Evolutionary conservation across 192 early-diverging fungal genomes (phyloP).

Genomic region (Backusella luteola): DNA sequence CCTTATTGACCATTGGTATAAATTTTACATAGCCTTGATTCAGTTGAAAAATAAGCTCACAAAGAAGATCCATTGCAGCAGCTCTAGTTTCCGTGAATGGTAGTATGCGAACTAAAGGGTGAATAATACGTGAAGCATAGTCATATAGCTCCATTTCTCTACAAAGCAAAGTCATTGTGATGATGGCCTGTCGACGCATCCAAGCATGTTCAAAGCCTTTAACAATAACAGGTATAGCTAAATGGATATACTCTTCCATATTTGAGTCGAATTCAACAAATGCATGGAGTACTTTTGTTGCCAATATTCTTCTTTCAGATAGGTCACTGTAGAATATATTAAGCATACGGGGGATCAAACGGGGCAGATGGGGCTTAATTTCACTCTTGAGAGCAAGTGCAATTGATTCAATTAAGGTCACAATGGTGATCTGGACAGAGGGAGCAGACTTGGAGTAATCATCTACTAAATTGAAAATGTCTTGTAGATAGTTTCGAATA

Average conservation of each 20-base stretch:
- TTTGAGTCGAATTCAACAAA: constrained; percentile 80
- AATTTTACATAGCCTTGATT: constrained; percentile 86
- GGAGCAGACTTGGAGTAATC: constrained; percentile 68
- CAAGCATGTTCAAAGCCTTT: constrained; percentile 70
- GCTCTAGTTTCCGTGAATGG: constrained; percentile 56
- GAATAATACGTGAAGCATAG: constrained; percentile 85
- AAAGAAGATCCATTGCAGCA: constrained; percentile 80
- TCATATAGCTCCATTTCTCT: constrained; percentile 75
- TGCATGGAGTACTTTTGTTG: constrained; percentile 71
- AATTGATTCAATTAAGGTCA: constrained; percentile 83
- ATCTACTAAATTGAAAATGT: constrained; percentile 77
- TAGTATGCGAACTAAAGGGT: constrained; percentile 77
- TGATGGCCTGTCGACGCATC: constrained; percentile 66
- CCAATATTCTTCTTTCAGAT: constrained; percentile 59
- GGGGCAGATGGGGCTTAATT: constrained; percentile 79
- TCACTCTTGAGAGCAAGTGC: constrained; percentile 83
- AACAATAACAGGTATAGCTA: constrained; percentile 84
- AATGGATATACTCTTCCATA: constrained; percentile 89
- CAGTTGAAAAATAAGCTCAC: constrained; percentile 78
- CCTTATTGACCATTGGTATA: constrained; percentile 82
- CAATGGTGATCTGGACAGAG: constrained; percentile 76
- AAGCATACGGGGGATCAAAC: constrained; percentile 77
- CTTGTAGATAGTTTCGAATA: constrained; percentile 81
- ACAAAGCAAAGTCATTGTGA: constrained; percentile 70
- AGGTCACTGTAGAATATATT: constrained; percentile 79